Base-by-base conservation (phyloP, 305 asterid genomes). In the Vinca major region DNA sequence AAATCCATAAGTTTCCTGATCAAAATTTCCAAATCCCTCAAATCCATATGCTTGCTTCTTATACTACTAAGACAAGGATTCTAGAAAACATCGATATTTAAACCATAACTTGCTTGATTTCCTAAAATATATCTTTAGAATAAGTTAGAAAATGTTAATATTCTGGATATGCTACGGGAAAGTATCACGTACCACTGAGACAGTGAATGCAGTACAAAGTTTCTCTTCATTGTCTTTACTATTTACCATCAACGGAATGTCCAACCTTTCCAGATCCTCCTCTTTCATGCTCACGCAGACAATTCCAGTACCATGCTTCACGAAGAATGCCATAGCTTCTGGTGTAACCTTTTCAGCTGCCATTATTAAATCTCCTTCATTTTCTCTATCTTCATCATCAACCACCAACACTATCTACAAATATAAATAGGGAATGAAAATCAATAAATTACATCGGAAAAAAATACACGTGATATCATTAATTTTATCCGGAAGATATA, bases 251-350 rank as follows among this genome's bases (percentile, higher is more conserved):
- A 91, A 79, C 1, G 99, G 99, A 71, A 93, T 86, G 63, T 79
- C 70, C 82, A 93, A 74, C 75, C 99, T 86, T 78, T 89, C 96
- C 81, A 91, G 85, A 69, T 87, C 95, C 74, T 89, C 95, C 72
- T 83, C 97, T 71, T 84, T 75, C 97, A 93, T 93, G 87, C 99
- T 93, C 71, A 93, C 99, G 71, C 99, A 93, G 69, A 93, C 98
- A 64, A 93, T 93, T 66, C 98, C 98, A 62, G 97, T 93, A 60
- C 97, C 95, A 61, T 93, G 91, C 82, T 84, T 93, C 74, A 93
- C 99, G 76, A 93, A 81, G 81, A 93, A 93, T 53, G 99, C 97
- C 97, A 91, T 89, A n/a, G 96, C 96, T 79, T 89, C 99, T 7
- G 96, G 87, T n/a, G 99, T 91, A 68, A 89, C 99, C 82, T 85